phyloP scores from a whole-genome alignment of 2,329 filamentous ascomycete species.

The Venturia pyrina region DNA sequence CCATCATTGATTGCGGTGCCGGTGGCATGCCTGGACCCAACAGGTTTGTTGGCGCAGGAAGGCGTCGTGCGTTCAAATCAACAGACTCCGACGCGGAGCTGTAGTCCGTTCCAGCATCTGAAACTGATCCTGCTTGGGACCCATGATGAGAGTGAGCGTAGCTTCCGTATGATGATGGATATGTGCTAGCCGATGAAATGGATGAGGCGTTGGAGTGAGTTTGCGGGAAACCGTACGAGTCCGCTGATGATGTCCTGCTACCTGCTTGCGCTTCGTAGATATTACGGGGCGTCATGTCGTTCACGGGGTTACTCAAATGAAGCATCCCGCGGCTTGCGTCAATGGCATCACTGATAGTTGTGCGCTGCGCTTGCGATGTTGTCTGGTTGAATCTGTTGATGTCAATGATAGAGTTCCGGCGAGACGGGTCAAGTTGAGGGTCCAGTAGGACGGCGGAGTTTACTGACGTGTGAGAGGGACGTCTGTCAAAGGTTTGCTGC shows the following conservation, averaged over 20 bases:
- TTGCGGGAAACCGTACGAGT: slow-evolving; percentile 86
- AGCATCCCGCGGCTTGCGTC: slow-evolving; percentile 93
- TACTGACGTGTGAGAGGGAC: slow-evolving; percentile 80
- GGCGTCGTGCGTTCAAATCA: slow-evolving; percentile 66
- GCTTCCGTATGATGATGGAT: slow-evolving; percentile 60
- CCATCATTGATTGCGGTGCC: slow-evolving; percentile 95
- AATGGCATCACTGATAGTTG: slow-evolving; percentile 77
- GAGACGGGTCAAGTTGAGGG: slow-evolving; percentile 35
- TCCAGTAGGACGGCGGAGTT: slow-evolving; percentile 42
- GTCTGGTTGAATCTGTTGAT: slow-evolving; percentile 48
- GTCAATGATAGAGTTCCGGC: slow-evolving; percentile 57
- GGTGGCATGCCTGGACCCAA: slow-evolving; percentile 58
- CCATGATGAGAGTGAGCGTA: slow-evolving; percentile 39
- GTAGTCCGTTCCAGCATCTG: slow-evolving; percentile 71
- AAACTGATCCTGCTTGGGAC: slow-evolving; percentile 60
- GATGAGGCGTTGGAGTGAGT: slow-evolving; percentile 80
- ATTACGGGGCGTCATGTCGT: slow-evolving; percentile 72
- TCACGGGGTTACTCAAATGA: slow-evolving; percentile 65
- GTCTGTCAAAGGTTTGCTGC: slow-evolving; percentile 49
- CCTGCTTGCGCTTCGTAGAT: slow-evolving; percentile 63
- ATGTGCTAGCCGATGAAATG: slow-evolving; percentile 72
- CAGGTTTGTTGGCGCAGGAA: slow-evolving; percentile 65
- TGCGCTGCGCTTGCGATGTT: slow-evolving; percentile 43
- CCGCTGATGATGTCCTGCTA: slow-evolving; percentile 57
- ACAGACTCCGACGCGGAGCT: slow-evolving; percentile 82